A percentile compares a stretch with the other conserved stretches of the same genome.
phyloP scores from a whole-genome alignment of 306 rosid species.

The Vachellia collinsii region DNA sequence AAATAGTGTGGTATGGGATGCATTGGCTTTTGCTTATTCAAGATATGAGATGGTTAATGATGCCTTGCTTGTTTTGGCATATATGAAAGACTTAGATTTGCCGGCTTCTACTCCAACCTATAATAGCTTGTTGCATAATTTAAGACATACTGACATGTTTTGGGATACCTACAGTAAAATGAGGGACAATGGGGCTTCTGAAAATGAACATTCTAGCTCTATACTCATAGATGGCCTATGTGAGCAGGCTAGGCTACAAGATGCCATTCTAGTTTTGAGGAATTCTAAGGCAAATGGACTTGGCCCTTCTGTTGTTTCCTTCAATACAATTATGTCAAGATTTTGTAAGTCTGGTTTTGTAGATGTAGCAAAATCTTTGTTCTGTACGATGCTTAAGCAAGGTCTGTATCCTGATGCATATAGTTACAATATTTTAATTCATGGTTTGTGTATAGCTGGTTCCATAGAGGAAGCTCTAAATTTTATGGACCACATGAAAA shows the following conservation, averaged over 20 bases:
- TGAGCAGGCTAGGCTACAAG: slow-evolving; percentile 8
- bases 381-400: slow-evolving; percentile 26
- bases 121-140: slow-evolving; percentile 10
- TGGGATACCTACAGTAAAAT: slow-evolving; percentile 17
- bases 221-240: slow-evolving; percentile 14
- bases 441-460: slow-evolving; percentile 26
- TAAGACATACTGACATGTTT: not conserved
- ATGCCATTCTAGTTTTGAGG: slow-evolving; percentile 1
- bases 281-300: not conserved
- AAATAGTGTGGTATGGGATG: slow-evolving; percentile 25
- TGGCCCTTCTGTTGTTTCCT: slow-evolving; percentile 21
- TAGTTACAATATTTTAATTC: slow-evolving; percentile 20
- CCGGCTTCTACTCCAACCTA: slow-evolving; percentile 8
- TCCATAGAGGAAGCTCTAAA: slow-evolving; percentile 22
- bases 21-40: slow-evolving; percentile 17
- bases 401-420: slow-evolving; percentile 25
- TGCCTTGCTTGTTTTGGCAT: slow-evolving; percentile 16
- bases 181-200: slow-evolving; percentile 7
- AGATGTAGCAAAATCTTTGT: slow-evolving; percentile 14
- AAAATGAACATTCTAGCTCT: slow-evolving; percentile 11
- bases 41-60: slow-evolving; percentile 18
- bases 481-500: slow-evolving; percentile 2
- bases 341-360: slow-evolving; percentile 9
- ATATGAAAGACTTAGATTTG: slow-evolving; percentile 19
- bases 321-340: slow-evolving; percentile 23